Conservation (phyloP, 2,329 filamentous ascomycete species). For the Fusarium sp. region DNA sequence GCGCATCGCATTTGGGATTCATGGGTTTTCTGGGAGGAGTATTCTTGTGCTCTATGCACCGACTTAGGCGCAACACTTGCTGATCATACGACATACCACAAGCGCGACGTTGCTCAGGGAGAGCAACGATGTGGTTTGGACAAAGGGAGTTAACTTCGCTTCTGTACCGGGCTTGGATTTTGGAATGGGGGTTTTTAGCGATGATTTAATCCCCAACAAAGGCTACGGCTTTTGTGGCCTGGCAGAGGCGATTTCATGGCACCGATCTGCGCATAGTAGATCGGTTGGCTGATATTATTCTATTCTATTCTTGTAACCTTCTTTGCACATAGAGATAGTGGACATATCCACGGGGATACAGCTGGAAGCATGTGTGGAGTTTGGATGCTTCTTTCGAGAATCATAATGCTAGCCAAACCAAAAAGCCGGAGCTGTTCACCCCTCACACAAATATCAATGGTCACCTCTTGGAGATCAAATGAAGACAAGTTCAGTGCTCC, state of each 20-base stretch:
- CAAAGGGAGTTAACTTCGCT: slow-evolving; percentile 11
- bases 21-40: slow-evolving; percentile 25
- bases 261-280: slow-evolving; percentile 6
- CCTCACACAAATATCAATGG: not conserved
- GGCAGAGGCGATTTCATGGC: slow-evolving; percentile 6
- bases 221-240: slow-evolving; percentile 17
- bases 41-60: slow-evolving; percentile 22
- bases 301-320: slow-evolving; percentile 27
- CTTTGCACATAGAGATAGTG: slow-evolving; percentile 20
- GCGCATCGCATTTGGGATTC: slow-evolving; percentile 34
- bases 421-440: not conserved
- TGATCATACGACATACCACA: not conserved
- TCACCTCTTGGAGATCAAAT: slow-evolving; percentile 14
- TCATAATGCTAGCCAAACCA: not conserved
- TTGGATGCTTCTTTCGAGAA: not conserved
- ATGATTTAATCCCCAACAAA: slow-evolving; percentile 17
- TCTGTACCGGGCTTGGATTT: slow-evolving; percentile 18
- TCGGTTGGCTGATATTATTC: slow-evolving; percentile 17
- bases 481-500: slow-evolving; percentile 26
- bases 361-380: slow-evolving; percentile 1
- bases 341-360: not conserved
- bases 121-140: slow-evolving; percentile 1
- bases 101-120: slow-evolving; percentile 4
- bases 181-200: slow-evolving; percentile 28
- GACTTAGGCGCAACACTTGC: slow-evolving; percentile 9